Percentiles rank a stretch among this genome's conserved stretches.
phyloP scores from a whole-genome alignment of 164 flowering plant genomes.

The Annona cherimola region DNA sequence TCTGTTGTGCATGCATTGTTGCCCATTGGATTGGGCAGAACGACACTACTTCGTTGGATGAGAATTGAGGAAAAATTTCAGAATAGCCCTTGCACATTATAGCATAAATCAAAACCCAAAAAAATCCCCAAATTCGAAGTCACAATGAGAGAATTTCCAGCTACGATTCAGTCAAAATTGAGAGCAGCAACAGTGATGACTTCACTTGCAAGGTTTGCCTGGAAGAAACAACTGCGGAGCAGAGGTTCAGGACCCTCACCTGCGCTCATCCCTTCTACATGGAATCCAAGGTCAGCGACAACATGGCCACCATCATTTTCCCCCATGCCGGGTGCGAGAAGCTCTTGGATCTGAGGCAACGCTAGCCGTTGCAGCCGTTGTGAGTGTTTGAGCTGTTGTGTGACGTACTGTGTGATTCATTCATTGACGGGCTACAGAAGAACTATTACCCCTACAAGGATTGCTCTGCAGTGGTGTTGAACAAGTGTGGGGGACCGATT shows the following conservation, averaged over 20 bases:
- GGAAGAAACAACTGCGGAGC: slow-evolving; percentile 1
- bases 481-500: slow-evolving; percentile 9
- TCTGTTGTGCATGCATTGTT: too few relatives aligned
- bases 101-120: too few relatives aligned
- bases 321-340: slow-evolving; percentile 11
- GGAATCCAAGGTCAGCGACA: slow-evolving; percentile 1
- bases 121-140: too few relatives aligned
- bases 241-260: neutral
- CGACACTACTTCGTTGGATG: too few relatives aligned
- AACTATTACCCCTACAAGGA: slow-evolving; percentile 20
- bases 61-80: too few relatives aligned
- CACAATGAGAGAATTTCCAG: too few relatives aligned
- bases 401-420: slow-evolving; percentile 3
- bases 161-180: too few relatives aligned
- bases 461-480: slow-evolving; percentile 11
- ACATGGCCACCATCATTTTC: slow-evolving; percentile 12
- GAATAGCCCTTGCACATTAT: too few relatives aligned
- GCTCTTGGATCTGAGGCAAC: slow-evolving; percentile 15
- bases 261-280: slow-evolving; percentile 38
- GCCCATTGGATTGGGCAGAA: too few relatives aligned
- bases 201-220: slow-evolving; percentile 12
- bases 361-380: slow-evolving; percentile 1
- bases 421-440: neutral
- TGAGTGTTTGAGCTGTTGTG: slow-evolving; percentile 12
- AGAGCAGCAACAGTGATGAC: neutral